Conservation (phyloP, 2,329 filamentous ascomycete species). For the Fulvia fulva region DNA sequence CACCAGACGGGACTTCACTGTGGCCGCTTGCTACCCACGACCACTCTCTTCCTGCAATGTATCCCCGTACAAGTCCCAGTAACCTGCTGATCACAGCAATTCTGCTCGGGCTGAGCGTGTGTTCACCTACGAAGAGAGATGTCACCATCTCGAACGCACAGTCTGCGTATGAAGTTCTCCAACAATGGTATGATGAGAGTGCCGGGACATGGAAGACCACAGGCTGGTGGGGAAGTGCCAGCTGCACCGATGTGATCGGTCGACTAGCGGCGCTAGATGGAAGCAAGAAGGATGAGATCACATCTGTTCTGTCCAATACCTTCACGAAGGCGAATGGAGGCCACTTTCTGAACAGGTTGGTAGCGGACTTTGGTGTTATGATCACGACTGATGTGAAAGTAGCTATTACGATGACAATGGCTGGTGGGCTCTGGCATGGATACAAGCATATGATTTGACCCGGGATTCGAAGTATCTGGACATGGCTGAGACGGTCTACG, state of each 20-base stretch:
- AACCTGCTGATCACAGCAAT: background rate
- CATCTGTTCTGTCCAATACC: background rate
- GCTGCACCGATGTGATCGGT: background rate
- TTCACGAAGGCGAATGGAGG: background rate
- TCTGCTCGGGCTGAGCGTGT: background rate
- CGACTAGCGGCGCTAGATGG: background rate
- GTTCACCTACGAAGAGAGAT: background rate
- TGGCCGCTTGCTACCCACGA: background rate
- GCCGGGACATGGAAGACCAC: constrained; percentile 1
- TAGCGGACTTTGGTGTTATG: background rate
- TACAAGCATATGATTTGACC: constrained; percentile 52
- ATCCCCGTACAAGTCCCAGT: background rate
- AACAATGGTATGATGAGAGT: constrained; percentile 4
- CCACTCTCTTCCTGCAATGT: background rate
- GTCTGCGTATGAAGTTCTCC: constrained; percentile 1
- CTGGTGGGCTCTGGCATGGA: constrained; percentile 52
- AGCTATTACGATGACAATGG: constrained; percentile 51
- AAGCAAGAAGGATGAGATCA: background rate
- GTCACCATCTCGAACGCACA: background rate
- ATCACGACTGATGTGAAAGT: constrained; percentile 20
- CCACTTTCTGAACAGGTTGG: background rate
- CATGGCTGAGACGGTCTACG: constrained; percentile 48
- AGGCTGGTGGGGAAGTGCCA: constrained; percentile 8
- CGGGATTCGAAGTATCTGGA: constrained; percentile 41
- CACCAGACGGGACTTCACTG: background rate